phyloP scores from a whole-genome alignment of 2,329 filamentous ascomycete genomes.

The Calonectria pteridis region DNA sequence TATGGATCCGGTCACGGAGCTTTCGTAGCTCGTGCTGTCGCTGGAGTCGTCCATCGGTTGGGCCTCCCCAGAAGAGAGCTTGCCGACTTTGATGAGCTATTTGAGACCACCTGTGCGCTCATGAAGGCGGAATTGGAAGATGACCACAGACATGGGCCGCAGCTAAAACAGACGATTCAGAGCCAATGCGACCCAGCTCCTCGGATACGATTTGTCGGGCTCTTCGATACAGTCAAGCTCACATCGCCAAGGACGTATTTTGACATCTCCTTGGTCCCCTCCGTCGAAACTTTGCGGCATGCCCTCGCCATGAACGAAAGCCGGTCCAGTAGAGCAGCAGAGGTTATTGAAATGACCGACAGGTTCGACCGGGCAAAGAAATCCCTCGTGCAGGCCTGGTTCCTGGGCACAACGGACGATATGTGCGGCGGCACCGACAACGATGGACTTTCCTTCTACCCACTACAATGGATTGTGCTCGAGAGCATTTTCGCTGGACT shows the following conservation, averaged over 20 bases:
- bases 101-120: conserved; percentile 29
- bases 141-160: conserved; percentile 32
- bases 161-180: conserved; percentile 25
- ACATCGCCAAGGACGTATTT: conserved; percentile 21
- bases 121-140: conserved; percentile 40
- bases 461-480: conserved; percentile 41
- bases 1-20: conserved; percentile 42
- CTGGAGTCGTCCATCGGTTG: conserved; percentile 37
- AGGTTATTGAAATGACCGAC: conserved; percentile 17
- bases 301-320: conserved; percentile 41
- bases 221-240: conserved; percentile 36
- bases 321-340: conserved; percentile 19
- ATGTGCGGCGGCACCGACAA: conserved; percentile 36
- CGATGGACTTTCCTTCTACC: conserved; percentile 40
- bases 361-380: conserved; percentile 23
- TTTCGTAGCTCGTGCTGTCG: conserved; percentile 39
- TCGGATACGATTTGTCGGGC: conserved; percentile 39
- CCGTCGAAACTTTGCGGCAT: conserved; percentile 37
- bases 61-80: conserved; percentile 26
- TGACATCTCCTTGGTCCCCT: conserved; percentile 36
- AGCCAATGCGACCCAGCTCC: conserved; percentile 25
- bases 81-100: conserved; percentile 35
- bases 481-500: conserved; percentile 38
- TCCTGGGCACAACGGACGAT: conserved; percentile 40
- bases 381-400: conserved; percentile 41